A percentile compares a stretch with the other conserved stretches of the same genome.
Conservation (phyloP, 108 stramenopile species). For the Fragilaria crotonensis region DNA sequence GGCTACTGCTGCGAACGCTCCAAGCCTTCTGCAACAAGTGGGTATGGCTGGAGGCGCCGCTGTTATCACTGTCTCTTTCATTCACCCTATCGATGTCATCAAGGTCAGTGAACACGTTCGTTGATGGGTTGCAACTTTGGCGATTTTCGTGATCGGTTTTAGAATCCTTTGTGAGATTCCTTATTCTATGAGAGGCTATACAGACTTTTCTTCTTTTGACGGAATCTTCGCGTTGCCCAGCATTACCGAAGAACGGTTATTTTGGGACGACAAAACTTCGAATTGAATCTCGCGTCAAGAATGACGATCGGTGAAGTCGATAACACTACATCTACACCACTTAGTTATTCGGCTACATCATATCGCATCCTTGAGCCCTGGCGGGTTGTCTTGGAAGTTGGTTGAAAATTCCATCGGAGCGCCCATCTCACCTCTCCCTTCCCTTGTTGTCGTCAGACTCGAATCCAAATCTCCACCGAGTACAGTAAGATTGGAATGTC, state of each 20-base stretch:
- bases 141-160: not conserved
- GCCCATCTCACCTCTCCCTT: not conserved
- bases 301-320: too few species aligned
- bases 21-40: conserved; percentile 71
- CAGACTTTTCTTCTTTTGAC: too few species aligned
- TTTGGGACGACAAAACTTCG: too few species aligned
- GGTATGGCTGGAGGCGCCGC: conserved; percentile 82
- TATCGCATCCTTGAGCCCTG: not conserved
- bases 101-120: conserved; percentile 54
- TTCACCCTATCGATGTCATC: conserved; percentile 90
- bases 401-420: not conserved
- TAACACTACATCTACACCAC: too few species aligned
- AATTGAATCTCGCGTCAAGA: too few species aligned
- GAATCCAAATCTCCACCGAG: conserved; percentile 78
- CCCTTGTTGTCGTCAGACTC: conserved; percentile 37
- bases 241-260: too few species aligned
- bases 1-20: conserved; percentile 46
- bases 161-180: not conserved
- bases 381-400: not conserved
- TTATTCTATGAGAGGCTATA: not conserved
- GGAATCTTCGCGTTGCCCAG: too few species aligned
- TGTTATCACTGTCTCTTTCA: conserved; percentile 81
- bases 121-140: not conserved
- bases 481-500: conserved; percentile 68
- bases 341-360: not conserved